Evolutionary conservation across 73 alveolate genomes (phyloP).

Genomic region (Tetrahymena thermophila): DNA sequence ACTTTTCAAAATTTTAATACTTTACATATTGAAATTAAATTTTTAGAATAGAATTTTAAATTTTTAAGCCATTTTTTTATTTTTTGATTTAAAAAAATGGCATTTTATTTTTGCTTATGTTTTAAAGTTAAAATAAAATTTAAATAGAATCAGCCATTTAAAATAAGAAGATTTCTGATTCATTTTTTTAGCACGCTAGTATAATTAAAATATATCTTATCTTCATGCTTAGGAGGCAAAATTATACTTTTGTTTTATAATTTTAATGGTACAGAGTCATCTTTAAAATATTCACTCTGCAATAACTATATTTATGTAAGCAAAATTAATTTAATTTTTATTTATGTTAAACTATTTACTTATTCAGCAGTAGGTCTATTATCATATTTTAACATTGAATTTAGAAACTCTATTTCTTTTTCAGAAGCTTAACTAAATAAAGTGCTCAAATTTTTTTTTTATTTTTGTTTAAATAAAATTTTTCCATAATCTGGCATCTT

Average conservation of each 20-base stretch:
- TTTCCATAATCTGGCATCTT: neutral
- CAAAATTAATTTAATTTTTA: neutral
- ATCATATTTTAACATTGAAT: neutral
- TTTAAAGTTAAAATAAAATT: no score
- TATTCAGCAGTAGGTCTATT: neutral
- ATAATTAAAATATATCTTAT: neutral
- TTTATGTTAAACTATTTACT: neutral
- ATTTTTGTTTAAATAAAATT: neutral
- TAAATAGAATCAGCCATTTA: no score
- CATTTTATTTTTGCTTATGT: no score
- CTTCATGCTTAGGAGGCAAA: neutral
- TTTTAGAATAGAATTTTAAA: no score
- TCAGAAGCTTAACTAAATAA: neutral
- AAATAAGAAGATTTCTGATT: neutral
- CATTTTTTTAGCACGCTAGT: neutral
- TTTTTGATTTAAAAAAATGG: no score
- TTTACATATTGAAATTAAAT: no score
- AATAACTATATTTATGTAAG: neutral
- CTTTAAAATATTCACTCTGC: neutral
- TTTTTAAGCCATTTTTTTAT: no score
- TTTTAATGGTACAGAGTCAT: neutral
- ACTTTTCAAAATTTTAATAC: no score
- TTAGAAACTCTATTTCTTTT: neutral
- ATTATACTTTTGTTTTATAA: neutral
- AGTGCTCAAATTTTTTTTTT: neutral